Evolutionary conservation across 2,329 filamentous ascomycete species (phyloP).

Genomic region (Fusarium sp.): DNA sequence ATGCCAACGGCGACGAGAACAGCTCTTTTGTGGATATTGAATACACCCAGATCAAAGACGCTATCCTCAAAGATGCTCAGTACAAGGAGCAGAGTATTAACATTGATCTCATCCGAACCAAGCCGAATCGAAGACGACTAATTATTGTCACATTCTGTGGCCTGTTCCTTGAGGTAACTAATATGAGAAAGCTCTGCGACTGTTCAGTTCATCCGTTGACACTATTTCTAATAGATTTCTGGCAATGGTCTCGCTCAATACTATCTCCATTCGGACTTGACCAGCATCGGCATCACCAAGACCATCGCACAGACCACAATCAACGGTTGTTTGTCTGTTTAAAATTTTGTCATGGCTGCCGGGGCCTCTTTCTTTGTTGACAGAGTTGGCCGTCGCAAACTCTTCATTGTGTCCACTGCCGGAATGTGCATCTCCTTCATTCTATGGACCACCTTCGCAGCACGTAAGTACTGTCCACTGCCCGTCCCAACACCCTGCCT

Average conservation of each 20-base stretch:
- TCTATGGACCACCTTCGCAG: conserved; percentile 42
- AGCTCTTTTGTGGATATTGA: neutral
- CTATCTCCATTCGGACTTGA: conserved; percentile 52
- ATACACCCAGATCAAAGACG: neutral
- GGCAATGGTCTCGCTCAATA: conserved; percentile 31
- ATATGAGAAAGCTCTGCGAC: rapidly evolving
- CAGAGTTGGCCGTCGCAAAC: conserved; percentile 7
- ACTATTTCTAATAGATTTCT: neutral
- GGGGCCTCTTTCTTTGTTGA: conserved; percentile 46
- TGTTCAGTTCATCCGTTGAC: neutral
- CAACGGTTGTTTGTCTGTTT: conserved; percentile 47
- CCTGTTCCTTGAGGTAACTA: neutral
- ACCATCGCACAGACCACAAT: conserved; percentile 48
- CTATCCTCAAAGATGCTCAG: neutral
- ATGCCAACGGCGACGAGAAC: neutral
- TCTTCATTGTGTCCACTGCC: conserved; percentile 15
- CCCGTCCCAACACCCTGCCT: neutral
- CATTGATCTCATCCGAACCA: neutral
- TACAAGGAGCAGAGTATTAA: neutral
- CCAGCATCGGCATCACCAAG: conserved; percentile 51
- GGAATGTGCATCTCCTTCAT: conserved; percentile 20
- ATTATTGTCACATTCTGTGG: neutral
- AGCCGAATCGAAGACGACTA: neutral
- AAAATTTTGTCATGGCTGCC: conserved; percentile 48
- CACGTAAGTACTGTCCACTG: neutral